Conservation (phyloP, 176 grass and related monocot species). For the Musa acuminata region DNA sequence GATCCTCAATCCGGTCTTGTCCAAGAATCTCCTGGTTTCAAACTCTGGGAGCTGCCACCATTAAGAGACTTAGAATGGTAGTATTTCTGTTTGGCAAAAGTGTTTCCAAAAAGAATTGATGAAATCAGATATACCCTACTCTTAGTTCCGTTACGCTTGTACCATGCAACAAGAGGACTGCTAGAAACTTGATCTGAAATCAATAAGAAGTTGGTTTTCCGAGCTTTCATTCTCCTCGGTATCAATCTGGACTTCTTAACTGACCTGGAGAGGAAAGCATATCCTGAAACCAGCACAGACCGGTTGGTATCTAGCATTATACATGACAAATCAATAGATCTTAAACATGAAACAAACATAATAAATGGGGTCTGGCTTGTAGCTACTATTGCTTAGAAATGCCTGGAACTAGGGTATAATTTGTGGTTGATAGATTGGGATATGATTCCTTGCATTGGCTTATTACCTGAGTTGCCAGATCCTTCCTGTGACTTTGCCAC, state of each 20-base stretch:
- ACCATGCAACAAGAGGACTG: constrained; percentile 30
- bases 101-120: constrained; percentile 47
- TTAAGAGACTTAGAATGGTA: constrained; percentile 52
- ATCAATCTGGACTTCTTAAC: constrained; percentile 48
- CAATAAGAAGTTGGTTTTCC: constrained; percentile 47
- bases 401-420: constrained; percentile 67
- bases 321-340: constrained; percentile 15
- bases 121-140: constrained; percentile 55
- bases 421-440: constrained; percentile 77
- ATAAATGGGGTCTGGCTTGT: constrained; percentile 45
- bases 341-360: constrained; percentile 21
- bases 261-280: constrained; percentile 76
- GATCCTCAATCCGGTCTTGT: constrained; percentile 79
- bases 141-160: constrained; percentile 57
- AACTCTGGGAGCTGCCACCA: constrained; percentile 53
- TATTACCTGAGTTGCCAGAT: constrained; percentile 41
- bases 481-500: constrained; percentile 44
- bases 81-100: constrained; percentile 70
- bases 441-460: constrained; percentile 48
- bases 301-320: constrained; percentile 30
- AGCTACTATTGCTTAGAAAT: constrained; percentile 48
- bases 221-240: constrained; percentile 52
- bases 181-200: constrained; percentile 87
- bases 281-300: constrained; percentile 55
- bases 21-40: constrained; percentile 57